Evolutionary conservation across 2,329 filamentous ascomycete species (phyloP).

Genomic region (Colletotrichum sojae): DNA sequence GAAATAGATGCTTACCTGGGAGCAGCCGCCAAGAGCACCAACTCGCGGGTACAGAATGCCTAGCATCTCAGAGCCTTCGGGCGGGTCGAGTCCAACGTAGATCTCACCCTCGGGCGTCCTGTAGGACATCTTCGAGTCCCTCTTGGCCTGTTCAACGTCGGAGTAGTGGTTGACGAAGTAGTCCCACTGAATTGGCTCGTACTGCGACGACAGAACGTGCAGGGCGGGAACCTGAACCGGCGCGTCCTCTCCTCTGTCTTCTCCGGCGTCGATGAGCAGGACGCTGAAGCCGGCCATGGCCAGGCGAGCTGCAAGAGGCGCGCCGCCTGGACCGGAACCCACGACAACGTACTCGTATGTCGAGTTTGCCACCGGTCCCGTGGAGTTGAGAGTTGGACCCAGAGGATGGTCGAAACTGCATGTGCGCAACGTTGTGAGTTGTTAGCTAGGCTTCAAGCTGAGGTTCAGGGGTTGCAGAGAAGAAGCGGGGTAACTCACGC

Average conservation of each 20-base stretch:
- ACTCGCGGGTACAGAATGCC: conserved; percentile 63
- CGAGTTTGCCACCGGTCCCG: conserved; percentile 13
- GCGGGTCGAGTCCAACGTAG: conserved; percentile 51
- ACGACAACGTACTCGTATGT: conserved; percentile 74
- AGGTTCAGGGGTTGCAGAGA: not conserved
- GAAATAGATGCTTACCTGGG: conserved; percentile 42
- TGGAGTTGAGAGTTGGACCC: conserved; percentile 8
- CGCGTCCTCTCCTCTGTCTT: conserved; percentile 62
- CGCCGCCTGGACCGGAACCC: conserved; percentile 73
- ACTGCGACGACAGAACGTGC: conserved; percentile 25
- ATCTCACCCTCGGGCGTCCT: conserved; percentile 51
- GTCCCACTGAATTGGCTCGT: conserved; percentile 61
- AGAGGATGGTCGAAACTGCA: conserved; percentile 7
- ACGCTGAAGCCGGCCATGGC: conserved; percentile 72
- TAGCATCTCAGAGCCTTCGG: conserved; percentile 54
- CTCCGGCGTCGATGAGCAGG: conserved; percentile 73
- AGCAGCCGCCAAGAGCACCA: conserved; percentile 63
- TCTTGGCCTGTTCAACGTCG: conserved; percentile 61
- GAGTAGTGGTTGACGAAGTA: conserved; percentile 74
- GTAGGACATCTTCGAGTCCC: conserved; percentile 64
- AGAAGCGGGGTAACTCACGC: conserved; percentile 2
- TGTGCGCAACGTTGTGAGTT: too few relatives aligned
- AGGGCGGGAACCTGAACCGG: conserved; percentile 46
- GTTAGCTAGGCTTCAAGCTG: not conserved
- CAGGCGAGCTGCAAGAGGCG: conserved; percentile 70